These are phyloP conservation scores for Colletotrichum euphorbiae DNA, from an alignment of 2,329 filamentous ascomycete species.

Conservation along the genomic window DNA sequence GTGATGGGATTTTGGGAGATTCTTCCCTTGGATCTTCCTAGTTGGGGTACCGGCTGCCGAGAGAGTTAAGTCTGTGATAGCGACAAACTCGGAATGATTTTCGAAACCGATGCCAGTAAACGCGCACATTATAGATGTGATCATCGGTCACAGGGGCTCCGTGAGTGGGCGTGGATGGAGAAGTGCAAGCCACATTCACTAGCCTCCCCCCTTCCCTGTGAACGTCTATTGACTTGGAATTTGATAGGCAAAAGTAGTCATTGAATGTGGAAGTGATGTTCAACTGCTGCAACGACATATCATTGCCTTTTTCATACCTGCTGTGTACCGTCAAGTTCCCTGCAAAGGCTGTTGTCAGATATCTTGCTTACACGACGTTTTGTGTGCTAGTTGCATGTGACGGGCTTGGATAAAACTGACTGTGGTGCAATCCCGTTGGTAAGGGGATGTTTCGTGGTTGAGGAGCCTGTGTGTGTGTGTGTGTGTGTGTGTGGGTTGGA, in stretches of 20 bases:
- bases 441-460: too few relatives aligned
- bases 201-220: too few relatives aligned
- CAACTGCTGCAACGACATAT: neutral
- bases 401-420: neutral
- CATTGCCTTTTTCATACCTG: neutral
- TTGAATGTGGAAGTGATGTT: neutral
- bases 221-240: neutral
- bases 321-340: conserved; percentile 6
- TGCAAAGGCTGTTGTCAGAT: neutral
- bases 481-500: neutral
- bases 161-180: neutral
- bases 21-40: neutral
- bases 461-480: neutral
- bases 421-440: neutral
- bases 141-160: too few relatives aligned
- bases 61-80: neutral
- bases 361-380: conserved; percentile 1
- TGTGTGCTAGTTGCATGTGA: neutral
- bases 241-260: neutral
- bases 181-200: neutral
- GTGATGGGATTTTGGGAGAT: conserved; percentile 12
- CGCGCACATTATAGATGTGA: too few relatives aligned
- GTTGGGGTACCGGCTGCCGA: neutral
- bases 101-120: too few relatives aligned
- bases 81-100: too few relatives aligned